Conservation (phyloP, 306 rosid species). For the Dalbergia oliveri region DNA sequence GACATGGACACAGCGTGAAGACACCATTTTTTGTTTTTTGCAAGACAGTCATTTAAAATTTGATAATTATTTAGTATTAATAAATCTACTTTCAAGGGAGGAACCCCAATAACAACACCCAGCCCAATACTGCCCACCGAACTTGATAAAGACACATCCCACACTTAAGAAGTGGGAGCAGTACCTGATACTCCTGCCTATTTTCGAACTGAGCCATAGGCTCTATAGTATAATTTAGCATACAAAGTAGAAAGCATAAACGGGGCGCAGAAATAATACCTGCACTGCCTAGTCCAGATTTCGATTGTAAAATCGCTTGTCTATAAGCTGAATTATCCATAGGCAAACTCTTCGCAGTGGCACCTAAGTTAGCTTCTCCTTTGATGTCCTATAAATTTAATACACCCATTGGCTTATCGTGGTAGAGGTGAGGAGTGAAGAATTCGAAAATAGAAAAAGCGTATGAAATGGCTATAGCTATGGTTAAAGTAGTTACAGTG, state of each 20-base stretch:
- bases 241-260: neutral
- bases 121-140: no score
- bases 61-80: no score
- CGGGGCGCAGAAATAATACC: conserved; percentile 52
- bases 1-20: no score
- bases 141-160: no score
- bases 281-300: conserved; percentile 73
- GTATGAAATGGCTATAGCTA: conserved; percentile 29
- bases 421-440: conserved; percentile 19
- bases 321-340: conserved; percentile 83
- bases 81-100: no score
- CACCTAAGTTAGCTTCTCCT: conserved; percentile 70
- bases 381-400: conserved; percentile 73
- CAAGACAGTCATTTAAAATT: no score
- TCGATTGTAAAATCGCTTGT: conserved; percentile 80
- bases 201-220: no score
- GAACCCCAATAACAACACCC: no score
- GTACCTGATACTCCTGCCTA: no score
- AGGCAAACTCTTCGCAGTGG: conserved; percentile 70
- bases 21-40: no score
- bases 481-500: conserved; percentile 62
- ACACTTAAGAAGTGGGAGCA: no score
- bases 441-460: conserved; percentile 29
- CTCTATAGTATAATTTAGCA: neutral
- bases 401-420: conserved; percentile 48